phyloP scores from a whole-genome alignment of 192 early-diverging fungal species.

The Coemansia sp. region DNA sequence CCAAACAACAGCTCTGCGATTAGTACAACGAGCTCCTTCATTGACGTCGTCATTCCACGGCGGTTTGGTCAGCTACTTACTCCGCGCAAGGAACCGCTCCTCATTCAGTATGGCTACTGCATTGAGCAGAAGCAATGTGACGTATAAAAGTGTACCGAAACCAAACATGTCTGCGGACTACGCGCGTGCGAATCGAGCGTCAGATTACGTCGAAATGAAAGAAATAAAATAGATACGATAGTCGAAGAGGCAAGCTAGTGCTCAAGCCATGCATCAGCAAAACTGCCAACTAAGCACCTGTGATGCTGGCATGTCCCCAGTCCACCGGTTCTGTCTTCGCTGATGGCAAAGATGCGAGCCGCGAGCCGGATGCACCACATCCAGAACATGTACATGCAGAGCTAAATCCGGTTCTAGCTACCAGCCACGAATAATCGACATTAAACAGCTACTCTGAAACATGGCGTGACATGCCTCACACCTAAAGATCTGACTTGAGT shows the following conservation, averaged over 20 bases:
- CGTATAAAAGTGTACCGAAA: conserved; percentile 79
- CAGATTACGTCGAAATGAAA: background rate
- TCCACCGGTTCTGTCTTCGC: background rate
- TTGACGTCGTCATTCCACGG: background rate
- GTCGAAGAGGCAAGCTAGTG: background rate
- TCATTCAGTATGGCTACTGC: conserved; percentile 89
- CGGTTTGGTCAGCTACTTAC: conserved; percentile 57
- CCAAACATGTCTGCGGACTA: conserved; percentile 56
- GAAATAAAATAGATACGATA: background rate
- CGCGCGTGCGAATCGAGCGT: background rate
- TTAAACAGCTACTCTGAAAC: background rate
- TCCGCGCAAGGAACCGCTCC: conserved; percentile 88
- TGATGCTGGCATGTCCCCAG: background rate
- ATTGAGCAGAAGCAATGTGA: conserved; percentile 81
- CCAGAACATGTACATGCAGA: too few species aligned
- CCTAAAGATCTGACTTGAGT: background rate
- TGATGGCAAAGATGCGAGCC: background rate
- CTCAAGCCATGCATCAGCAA: background rate
- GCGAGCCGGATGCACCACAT: background rate
- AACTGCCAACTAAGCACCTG: background rate
- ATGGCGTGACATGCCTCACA: background rate
- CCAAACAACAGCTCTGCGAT: background rate
- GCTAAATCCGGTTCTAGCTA: background rate
- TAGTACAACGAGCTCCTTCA: background rate
- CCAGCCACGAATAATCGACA: background rate